Evolutionary conservation across 495 filamentous ascomycete species (phyloP), one percentile per base, ranked within the genome.

Genomic region (Annulohypoxylon nitens): DNA sequence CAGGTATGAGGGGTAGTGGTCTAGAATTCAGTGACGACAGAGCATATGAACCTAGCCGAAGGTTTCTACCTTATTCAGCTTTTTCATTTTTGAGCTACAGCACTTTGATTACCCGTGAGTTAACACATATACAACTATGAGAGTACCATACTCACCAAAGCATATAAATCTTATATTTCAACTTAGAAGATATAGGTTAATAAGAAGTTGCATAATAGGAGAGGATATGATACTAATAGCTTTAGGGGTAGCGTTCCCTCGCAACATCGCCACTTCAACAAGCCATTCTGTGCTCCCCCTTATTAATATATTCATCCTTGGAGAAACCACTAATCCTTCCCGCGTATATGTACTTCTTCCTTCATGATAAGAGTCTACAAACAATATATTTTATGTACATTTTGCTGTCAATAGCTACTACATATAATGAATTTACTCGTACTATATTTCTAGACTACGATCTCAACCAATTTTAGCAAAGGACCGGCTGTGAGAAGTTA

Each of bases 1-100:
- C 14, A 11, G 12, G 37, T 39, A 37, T 60, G 64, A 33, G 55
- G 36, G 53, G 43, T 45, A 61, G 45, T 12, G 23, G 7, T 10
- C 64, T 39, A 14, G 9, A 6, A 18, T 4, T 37, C 25, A 14
- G 34, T 45, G 37, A 16, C 20, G 5, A n/a, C 14, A 37, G 26
- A 14, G 20, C 12, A 14, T 37, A 4, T 18, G 30, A 36, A 20
- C 33, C 2, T 18, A 33, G 36, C 33, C 4, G 33, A 37, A 8
- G 33, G 36, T 37, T 20, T 37, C 25, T 30, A 26, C 12, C 50
- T 57, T 16, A 11, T 37, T 20, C 25, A 34, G 9, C 6, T 18
- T 57, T 33, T 33, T 51, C 25, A 7, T 10, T n/a, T 37, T 37
- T n/a, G 4, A 57, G 14, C 2, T 37, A 57, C 11, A 37, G 6